phyloP scores from a whole-genome alignment of 306 rosid species.

The Mucuna pruriens region DNA sequence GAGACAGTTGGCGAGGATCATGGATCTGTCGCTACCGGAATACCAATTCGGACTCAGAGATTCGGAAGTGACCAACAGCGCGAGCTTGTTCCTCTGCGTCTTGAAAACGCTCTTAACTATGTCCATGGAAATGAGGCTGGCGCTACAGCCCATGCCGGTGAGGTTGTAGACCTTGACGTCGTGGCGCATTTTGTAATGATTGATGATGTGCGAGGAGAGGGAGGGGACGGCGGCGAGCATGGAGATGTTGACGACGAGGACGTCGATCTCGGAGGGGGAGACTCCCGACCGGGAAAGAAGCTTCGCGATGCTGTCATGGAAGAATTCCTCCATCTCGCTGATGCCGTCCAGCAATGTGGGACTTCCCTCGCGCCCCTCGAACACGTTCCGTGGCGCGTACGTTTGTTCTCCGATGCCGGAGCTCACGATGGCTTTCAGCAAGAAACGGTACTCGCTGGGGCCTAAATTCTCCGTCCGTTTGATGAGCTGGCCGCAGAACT shows the following conservation, averaged over 20 bases:
- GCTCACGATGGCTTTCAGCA: conserved; percentile 85
- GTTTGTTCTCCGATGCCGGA: conserved; percentile 95
- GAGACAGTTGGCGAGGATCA: conserved; percentile 78
- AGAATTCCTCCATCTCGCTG: conserved; percentile 82
- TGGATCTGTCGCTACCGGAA: conserved; percentile 71
- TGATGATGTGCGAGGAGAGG: conserved; percentile 62
- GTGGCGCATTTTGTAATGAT: conserved; percentile 67
- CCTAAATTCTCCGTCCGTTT: conserved; percentile 58
- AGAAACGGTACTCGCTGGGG: conserved; percentile 68
- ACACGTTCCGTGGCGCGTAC: conserved; percentile 74
- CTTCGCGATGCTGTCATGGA: conserved; percentile 58
- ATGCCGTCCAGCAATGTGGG: conserved; percentile 63
- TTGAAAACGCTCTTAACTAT: conserved; percentile 61
- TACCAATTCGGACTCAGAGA: conserved; percentile 96
- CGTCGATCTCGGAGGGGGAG: conserved; percentile 66
- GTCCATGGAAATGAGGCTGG: conserved; percentile 78
- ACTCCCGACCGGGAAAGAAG: conserved; percentile 55
- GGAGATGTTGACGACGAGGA: conserved; percentile 81
- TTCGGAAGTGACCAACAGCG: conserved; percentile 79
- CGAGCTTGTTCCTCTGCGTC: conserved; percentile 50
- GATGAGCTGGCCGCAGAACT: conserved; percentile 58
- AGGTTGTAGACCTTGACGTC: conserved; percentile 83
- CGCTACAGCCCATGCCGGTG: conserved; percentile 95
- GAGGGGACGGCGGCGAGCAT: conserved; percentile 77
- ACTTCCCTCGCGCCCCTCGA: conserved; percentile 60